These are phyloP conservation scores for Pseudovirgaria hyperparasitica DNA, from an alignment of 2,329 filamentous ascomycete species.

Conservation along the genomic window DNA sequence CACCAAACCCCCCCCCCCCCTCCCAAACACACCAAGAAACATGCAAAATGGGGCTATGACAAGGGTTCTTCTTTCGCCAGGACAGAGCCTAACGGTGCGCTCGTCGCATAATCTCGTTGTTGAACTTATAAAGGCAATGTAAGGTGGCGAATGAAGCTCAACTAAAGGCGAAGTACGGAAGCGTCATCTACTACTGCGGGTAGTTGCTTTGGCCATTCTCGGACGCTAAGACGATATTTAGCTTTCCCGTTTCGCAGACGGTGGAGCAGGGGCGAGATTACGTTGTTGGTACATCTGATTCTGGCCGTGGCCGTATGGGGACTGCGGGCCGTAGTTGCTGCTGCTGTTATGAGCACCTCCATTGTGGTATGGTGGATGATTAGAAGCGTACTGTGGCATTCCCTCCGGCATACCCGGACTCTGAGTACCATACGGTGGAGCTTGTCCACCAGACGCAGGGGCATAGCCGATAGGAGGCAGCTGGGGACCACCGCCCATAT, in stretches of 20 bases:
- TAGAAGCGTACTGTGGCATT: slow-evolving; percentile 35
- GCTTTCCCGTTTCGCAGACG: slow-evolving; percentile 4
- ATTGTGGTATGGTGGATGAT: slow-evolving; percentile 30
- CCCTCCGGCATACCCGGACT: slow-evolving; percentile 34
- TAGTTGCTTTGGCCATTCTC: slow-evolving; percentile 13
- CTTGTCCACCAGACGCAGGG: slow-evolving; percentile 30
- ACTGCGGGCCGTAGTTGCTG: slow-evolving; percentile 37
- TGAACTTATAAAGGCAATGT: background rate
- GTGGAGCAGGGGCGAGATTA: slow-evolving; percentile 14
- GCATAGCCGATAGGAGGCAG: slow-evolving; percentile 40
- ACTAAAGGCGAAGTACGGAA: slow-evolving; percentile 6
- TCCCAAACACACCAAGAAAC: too few species aligned
- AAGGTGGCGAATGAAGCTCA: slow-evolving; percentile 5
- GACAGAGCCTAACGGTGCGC: too few species aligned
- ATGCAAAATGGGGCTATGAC: too few species aligned
- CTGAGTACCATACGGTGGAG: slow-evolving; percentile 33
- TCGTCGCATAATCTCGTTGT: too few species aligned
- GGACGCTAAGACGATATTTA: slow-evolving; percentile 8
- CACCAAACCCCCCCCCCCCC: too few species aligned
- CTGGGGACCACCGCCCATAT: slow-evolving; percentile 33
- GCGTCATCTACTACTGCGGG: slow-evolving; percentile 9
- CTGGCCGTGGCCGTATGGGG: slow-evolving; percentile 33
- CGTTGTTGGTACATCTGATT: slow-evolving; percentile 36
- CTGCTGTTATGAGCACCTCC: slow-evolving; percentile 27
- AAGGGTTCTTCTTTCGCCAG: too few species aligned